Base-by-base conservation (phyloP, 192 early-diverging fungal species). In the Paraglomus occultum region DNA sequence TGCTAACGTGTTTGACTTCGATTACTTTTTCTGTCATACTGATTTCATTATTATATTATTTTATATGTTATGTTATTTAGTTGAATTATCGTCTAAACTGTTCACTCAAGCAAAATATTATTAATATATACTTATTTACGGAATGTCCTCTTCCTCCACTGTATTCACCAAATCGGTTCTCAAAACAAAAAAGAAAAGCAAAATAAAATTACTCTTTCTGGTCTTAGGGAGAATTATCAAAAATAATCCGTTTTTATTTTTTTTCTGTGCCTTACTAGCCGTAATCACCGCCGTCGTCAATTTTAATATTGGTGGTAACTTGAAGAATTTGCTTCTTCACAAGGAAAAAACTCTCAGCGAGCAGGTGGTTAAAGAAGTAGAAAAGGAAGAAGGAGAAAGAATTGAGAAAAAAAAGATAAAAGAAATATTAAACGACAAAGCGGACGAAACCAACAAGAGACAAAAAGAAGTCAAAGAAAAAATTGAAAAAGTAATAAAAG, bases 391-490 rank as follows among this genome's bases (percentile, higher is more conserved):
- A 20, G 18, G 53, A 7, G n/a, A 55, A 55, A 22, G 23, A 55
- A 55, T 55, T 20, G 53, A 55, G 18, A 55, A 55, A 55, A 55
- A 55, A 55, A 55, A 17, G 18, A 55, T 55, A 55, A 55, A 22
- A 55, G 53, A 55, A 55, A 55, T 55, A 55, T 55, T 55, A 55
- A 22, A 18, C 53, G 23, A 55, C 9, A 6, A 55, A 20, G 53
- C 18, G n/a, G 53, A 55, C 18, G 53, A 55, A 55, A 55, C 15
- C 11, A 20, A 55, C 18, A 55, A 55, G 23, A 55, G 23, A 55
- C 53, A 55, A 55, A 55, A 55, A 55, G n/a, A 55, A 55, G 53
- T 55, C n/a, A 55, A 55, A 55, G 53, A 55, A 55, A 55, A 55
- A 18, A 55, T 55, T 55, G 53, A 55, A 55, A 17, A 55, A 55